Evolutionary conservation across 2,329 filamentous ascomycete genomes (phyloP).

Genomic region (Endocalyx cinctus): DNA sequence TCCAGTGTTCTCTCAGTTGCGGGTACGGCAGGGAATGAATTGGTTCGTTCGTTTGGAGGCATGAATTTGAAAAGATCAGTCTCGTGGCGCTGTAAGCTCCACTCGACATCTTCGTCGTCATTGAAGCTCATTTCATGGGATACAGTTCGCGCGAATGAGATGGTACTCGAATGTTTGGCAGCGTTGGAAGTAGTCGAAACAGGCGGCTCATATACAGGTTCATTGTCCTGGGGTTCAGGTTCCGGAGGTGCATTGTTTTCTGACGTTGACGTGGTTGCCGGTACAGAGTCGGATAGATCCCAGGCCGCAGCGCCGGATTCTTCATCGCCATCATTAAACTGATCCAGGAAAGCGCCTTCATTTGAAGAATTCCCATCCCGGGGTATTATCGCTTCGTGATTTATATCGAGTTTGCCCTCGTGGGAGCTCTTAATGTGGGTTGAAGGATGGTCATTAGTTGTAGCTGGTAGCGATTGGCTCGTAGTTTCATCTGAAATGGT

Average conservation of each 20-base stretch:
- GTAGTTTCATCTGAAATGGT: too few relatives aligned
- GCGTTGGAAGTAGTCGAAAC: constrained; percentile 21
- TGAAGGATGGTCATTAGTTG: background rate
- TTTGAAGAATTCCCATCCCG: constrained; percentile 11
- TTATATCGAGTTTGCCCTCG: constrained; percentile 2
- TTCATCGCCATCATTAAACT: constrained; percentile 18
- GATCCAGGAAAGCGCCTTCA: constrained; percentile 17
- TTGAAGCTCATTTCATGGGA: constrained; percentile 58
- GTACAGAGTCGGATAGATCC: constrained; percentile 15
- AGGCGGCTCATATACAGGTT: constrained; percentile 4
- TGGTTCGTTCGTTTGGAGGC: constrained; percentile 52
- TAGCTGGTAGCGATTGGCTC: background rate
- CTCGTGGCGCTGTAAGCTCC: constrained; percentile 46
- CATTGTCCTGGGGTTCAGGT: constrained; percentile 4
- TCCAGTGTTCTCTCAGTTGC: constrained; percentile 27
- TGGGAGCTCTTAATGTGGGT: background rate
- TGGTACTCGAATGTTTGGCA: constrained; percentile 54
- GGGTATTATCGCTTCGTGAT: constrained; percentile 9
- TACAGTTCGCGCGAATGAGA: constrained; percentile 61
- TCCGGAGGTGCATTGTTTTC: background rate
- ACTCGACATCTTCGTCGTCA: constrained; percentile 55
- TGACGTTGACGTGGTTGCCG: too few relatives aligned
- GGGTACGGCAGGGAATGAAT: constrained; percentile 59
- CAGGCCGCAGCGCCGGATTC: constrained; percentile 20
- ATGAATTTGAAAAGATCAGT: constrained; percentile 58